Percentiles rank a stretch among this genome's conserved stretches.
These are phyloP conservation scores for Prunella vulgaris DNA, from an alignment of 257 asterid genomes.

Conservation along the genomic window DNA sequence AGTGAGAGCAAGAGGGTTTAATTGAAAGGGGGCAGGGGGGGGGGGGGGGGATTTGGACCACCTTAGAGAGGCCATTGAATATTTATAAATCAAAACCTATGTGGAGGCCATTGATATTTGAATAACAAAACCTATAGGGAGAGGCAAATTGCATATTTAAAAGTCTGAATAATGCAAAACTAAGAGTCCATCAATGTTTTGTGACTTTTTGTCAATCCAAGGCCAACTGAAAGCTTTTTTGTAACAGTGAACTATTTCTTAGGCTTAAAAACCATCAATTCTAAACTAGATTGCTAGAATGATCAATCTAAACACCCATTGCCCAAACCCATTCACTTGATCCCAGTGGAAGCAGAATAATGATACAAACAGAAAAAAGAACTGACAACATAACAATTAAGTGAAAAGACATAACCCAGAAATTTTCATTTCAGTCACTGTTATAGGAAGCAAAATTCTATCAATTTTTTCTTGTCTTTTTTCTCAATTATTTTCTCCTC, in stretches of 20 bases:
- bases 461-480: background rate
- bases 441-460: background rate
- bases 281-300: background rate
- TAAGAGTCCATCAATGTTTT: background rate
- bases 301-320: background rate
- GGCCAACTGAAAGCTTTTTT: slow-evolving; percentile 10
- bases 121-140: background rate
- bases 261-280: background rate
- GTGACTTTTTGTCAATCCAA: background rate
- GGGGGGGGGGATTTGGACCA: background rate
- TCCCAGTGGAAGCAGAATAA: background rate
- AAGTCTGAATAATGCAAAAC: slow-evolving; percentile 3
- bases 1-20: background rate
- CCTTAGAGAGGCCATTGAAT: slow-evolving; percentile 1
- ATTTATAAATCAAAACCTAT: background rate
- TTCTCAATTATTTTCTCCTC: background rate
- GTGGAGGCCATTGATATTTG: background rate
- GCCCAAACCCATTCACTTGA: slow-evolving; percentile 1
- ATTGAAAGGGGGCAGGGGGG: too few relatives aligned
- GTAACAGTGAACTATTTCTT: background rate
- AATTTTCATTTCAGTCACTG: background rate
- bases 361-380: background rate
- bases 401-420: background rate
- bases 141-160: background rate
- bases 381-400: background rate